phyloP scores from a whole-genome alignment of 139 green algal species.

The Micromonas pusilla region DNA sequence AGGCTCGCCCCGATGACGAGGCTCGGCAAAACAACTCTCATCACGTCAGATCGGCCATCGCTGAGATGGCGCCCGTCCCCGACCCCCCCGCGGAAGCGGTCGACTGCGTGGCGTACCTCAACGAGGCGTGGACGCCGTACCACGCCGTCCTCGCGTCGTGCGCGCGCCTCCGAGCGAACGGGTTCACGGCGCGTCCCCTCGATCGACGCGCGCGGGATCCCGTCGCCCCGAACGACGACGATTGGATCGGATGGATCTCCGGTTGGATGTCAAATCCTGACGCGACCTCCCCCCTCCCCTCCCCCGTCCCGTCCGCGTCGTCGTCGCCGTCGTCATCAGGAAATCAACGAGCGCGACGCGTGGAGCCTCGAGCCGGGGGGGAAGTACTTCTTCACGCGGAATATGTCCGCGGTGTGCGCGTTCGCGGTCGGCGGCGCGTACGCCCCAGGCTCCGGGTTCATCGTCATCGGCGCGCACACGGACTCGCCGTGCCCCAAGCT shows the following conservation, averaged over 20 bases:
- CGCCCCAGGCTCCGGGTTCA: constrained; percentile 72
- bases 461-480: constrained; percentile 90
- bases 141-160: constrained; percentile 31
- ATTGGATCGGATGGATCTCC: no score
- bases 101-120: constrained; percentile 40
- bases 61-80: no score
- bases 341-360: constrained; percentile 34
- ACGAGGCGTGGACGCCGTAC: constrained; percentile 43
- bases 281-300: not conserved
- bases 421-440: constrained; percentile 67
- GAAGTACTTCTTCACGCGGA: constrained; percentile 94
- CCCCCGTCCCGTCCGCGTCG: constrained; percentile 16
- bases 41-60: no score
- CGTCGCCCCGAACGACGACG: no score
- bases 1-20: no score
- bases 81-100: not conserved
- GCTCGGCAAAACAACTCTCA: no score
- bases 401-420: constrained; percentile 83
- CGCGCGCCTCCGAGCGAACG: not conserved
- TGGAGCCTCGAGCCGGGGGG: constrained; percentile 35
- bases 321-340: constrained; percentile 23
- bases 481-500: constrained; percentile 59
- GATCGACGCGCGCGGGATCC: not conserved
- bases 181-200: not conserved
- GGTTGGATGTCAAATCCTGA: constrained; percentile 2